Conservation (phyloP, 1,284 basidiomycete species). For the Ustilago nuda region DNA sequence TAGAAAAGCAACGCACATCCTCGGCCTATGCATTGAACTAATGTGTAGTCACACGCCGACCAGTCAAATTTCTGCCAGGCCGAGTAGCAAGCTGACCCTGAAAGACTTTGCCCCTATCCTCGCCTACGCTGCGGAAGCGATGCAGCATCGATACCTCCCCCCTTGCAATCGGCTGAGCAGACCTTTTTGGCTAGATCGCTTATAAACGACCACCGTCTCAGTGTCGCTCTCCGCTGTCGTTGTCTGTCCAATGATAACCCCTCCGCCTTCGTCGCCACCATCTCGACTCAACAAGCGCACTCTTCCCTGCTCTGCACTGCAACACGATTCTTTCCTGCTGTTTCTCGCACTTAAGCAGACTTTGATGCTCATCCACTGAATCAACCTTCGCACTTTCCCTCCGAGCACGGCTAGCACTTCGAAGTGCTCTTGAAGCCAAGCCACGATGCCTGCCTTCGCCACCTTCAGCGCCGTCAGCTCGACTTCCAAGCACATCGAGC, state of each 20-base stretch:
- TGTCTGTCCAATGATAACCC: neutral
- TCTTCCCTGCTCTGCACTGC: neutral
- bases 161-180: neutral
- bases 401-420: neutral
- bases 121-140: neutral
- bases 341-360: neutral
- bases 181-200: neutral
- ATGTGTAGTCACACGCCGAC: neutral
- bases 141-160: neutral
- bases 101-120: neutral
- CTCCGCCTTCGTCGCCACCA: neutral
- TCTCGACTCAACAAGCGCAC: neutral
- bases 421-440: neutral
- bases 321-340: neutral
- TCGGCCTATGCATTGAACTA: neutral
- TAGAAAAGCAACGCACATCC: neutral
- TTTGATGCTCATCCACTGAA: neutral
- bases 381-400: neutral
- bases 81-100: neutral
- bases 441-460: slow-evolving; percentile 34
- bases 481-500: slow-evolving; percentile 19
- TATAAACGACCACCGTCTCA: neutral
- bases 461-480: slow-evolving; percentile 22
- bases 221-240: neutral
- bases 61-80: neutral